Conservation (phyloP, 176 grass and related monocot genomes). For the Phyllostachys edulis region DNA sequence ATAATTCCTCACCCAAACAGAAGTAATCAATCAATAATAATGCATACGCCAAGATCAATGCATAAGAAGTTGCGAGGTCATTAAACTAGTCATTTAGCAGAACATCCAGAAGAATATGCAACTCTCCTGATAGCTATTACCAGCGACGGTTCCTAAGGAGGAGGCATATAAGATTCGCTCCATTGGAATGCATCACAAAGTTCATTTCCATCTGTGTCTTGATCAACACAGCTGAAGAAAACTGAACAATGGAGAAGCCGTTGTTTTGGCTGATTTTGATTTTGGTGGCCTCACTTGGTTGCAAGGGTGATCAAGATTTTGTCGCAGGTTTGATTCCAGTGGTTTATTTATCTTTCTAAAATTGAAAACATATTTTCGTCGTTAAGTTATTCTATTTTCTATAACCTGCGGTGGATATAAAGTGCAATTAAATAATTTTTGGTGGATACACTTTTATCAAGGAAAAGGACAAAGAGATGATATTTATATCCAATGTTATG, state of each 20-base stretch:
- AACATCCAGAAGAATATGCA: constrained; percentile 9
- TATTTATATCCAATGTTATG: too few species aligned
- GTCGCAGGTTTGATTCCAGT: constrained; percentile 1
- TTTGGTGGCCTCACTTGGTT: not conserved
- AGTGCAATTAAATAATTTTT: not conserved
- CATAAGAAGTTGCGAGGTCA: not conserved
- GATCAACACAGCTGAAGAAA: not conserved
- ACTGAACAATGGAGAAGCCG: constrained; percentile 12
- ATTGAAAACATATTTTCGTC: not conserved
- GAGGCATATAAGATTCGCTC: constrained; percentile 14
- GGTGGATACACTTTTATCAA: too few species aligned
- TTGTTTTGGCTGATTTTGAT: not conserved
- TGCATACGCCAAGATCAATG: not conserved
- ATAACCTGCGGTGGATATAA: not conserved
- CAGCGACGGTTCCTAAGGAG: not conserved
- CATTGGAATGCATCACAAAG: not conserved
- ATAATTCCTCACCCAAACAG: not conserved
- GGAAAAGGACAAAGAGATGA: too few species aligned
- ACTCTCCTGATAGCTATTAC: not conserved
- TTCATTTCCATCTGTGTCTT: not conserved
- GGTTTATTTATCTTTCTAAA: not conserved
- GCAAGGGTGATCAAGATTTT: constrained; percentile 33
- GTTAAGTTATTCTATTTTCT: not conserved
- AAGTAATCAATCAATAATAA: not conserved
- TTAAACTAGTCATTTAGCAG: constrained; percentile 17